Conservation (phyloP, 129 eudicot species). For the Logfia minima region DNA sequence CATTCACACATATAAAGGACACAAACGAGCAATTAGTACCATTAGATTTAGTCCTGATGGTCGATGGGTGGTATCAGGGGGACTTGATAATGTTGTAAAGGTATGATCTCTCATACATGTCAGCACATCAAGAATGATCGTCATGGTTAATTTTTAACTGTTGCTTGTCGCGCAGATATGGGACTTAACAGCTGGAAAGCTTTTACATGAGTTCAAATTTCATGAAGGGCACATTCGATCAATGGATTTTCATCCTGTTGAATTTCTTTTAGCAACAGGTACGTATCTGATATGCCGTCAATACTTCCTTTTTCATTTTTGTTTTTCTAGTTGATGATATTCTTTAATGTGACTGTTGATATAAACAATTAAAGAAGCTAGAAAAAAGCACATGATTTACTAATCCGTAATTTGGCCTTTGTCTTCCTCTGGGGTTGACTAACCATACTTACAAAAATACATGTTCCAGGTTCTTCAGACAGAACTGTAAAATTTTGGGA, state of each 20-base stretch:
- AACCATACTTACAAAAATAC: constrained; percentile 4
- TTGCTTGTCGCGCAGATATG: constrained; percentile 58
- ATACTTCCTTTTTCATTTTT: background rate
- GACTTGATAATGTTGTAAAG: constrained; percentile 88
- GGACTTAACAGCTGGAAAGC: constrained; percentile 98
- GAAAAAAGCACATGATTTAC: constrained; percentile 7
- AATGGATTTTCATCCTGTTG: constrained; percentile 89
- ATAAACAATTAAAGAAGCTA: constrained; percentile 8
- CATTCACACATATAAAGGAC: constrained; percentile 97
- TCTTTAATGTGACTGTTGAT: constrained; percentile 12
- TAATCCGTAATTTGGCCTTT: background rate
- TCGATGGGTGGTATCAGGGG: constrained; percentile 98
- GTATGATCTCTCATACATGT: constrained; percentile 41
- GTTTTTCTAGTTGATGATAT: background rate
- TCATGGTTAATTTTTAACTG: constrained; percentile 14
- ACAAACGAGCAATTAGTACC: constrained; percentile 70
- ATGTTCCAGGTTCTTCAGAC: constrained; percentile 88
- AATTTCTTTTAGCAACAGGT: constrained; percentile 93
- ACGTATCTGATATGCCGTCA: background rate
- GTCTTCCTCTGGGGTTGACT: background rate
- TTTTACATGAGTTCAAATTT: constrained; percentile 80
- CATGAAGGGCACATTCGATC: constrained; percentile 93
- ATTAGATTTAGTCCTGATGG: constrained; percentile 95
- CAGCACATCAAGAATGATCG: constrained; percentile 12
- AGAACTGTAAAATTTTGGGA: constrained; percentile 96